These are phyloP conservation scores for Penicillium thymicola DNA, from an alignment of 2,329 filamentous ascomycete genomes.

Conservation along the genomic window DNA sequence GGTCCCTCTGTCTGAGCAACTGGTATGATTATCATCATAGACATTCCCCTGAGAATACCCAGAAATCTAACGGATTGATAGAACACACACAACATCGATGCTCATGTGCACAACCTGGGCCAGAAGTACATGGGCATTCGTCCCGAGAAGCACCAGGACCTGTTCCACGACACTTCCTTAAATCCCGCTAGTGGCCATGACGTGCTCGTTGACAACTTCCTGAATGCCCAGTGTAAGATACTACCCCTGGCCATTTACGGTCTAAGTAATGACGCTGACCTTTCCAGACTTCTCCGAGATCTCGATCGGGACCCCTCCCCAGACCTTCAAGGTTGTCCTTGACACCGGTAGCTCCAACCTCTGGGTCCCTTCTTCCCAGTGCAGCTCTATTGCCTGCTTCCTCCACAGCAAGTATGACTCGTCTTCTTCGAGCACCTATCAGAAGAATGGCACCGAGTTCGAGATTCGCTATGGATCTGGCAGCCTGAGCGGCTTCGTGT, in stretches of 20 bases:
- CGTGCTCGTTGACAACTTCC: conserved; percentile 91
- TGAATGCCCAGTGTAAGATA: conserved; percentile 93
- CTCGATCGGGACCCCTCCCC: conserved; percentile 82
- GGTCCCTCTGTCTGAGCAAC: conserved; percentile 84
- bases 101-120: conserved; percentile 75
- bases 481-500: conserved; percentile 88
- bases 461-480: conserved; percentile 95
- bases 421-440: conserved; percentile 80
- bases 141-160: conserved; percentile 65
- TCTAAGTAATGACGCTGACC: conserved; percentile 8
- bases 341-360: conserved; percentile 99
- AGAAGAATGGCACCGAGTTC: conserved; percentile 89
- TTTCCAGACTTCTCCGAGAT: conserved; percentile 93
- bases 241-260: neutral
- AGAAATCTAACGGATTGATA: conserved; percentile 35
- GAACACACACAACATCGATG: conserved; percentile 74
- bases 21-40: conserved; percentile 67
- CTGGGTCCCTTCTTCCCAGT: conserved; percentile 90
- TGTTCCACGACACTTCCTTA: conserved; percentile 73
- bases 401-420: conserved; percentile 97
- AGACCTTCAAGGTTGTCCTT: conserved; percentile 96
- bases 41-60: conserved; percentile 2
- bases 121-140: conserved; percentile 95
- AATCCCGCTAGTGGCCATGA: conserved; percentile 67
- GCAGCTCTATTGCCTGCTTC: conserved; percentile 95